Conservation (phyloP, 768 basidiomycete species). For the Russula virescens region DNA sequence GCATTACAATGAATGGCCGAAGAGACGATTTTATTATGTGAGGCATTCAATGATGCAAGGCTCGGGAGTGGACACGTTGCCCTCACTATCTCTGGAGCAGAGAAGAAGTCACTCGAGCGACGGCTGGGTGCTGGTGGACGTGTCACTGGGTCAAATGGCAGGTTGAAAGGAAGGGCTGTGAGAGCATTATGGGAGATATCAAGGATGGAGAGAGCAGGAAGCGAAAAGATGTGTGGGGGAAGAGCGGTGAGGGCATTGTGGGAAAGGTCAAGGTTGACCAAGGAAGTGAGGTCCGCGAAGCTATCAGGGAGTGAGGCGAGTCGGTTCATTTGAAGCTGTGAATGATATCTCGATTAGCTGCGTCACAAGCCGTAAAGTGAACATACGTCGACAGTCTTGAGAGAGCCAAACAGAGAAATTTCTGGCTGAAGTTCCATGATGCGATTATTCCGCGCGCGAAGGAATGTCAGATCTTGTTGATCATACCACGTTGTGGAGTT, state of each 20-base stretch:
- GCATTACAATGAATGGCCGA: slow-evolving; percentile 43
- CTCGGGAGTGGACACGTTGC: slow-evolving; percentile 61
- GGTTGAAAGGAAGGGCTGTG: slow-evolving; percentile 53
- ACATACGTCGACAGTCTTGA: slow-evolving; percentile 74
- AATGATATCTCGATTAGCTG: slow-evolving; percentile 4
- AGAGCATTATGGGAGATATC: slow-evolving; percentile 71
- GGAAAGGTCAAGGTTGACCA: slow-evolving; percentile 68
- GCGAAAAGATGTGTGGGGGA: slow-evolving; percentile 58
- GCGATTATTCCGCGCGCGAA: slow-evolving; percentile 78
- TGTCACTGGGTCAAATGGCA: slow-evolving; percentile 40
- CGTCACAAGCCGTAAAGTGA: not conserved
- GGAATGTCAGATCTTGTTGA: slow-evolving; percentile 65
- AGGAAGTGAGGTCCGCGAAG: slow-evolving; percentile 60
- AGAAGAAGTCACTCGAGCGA: slow-evolving; percentile 53
- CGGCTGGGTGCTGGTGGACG: slow-evolving; percentile 27
- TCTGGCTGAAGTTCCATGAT: slow-evolving; percentile 77
- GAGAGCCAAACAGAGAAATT: slow-evolving; percentile 76
- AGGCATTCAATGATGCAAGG: slow-evolving; percentile 56
- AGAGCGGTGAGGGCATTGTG: slow-evolving; percentile 61
- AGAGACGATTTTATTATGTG: slow-evolving; percentile 60
- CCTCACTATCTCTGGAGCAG: slow-evolving; percentile 49
- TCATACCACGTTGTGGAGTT: slow-evolving; percentile 64
- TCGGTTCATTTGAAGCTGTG: slow-evolving; percentile 71
- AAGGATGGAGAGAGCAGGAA: slow-evolving; percentile 59
- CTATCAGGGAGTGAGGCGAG: slow-evolving; percentile 54